Base-by-base conservation (phyloP, 1,139 yeast species). In the Yamadazyma diddensiae region DNA sequence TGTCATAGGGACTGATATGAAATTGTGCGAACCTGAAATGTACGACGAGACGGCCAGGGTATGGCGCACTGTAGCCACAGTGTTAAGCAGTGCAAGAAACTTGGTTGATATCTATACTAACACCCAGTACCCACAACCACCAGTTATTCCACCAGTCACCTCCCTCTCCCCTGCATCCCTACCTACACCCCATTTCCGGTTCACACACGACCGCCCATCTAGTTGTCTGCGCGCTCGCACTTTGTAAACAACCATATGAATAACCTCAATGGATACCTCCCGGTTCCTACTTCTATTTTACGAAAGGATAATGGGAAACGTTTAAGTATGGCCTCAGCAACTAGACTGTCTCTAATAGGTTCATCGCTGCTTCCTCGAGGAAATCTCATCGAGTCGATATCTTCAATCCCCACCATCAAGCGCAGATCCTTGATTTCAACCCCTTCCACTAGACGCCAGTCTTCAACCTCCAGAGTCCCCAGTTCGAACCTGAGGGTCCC, bases 251-350 rank as follows among this genome's bases (percentile, higher is more conserved):
- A 21, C 30, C 21, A 10, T 24, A 36, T 36, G 39, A 36, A 27
- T 21, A 36, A 37, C 29, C 21, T 28, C 15, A 38, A 36, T 25
- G 39, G 42, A 14, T 24, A 32, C 8, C 23, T 33, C n/a, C 38
- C 41, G 11, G 24, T 31, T 21, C 60, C 59, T 27, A 47, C 61
- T 27, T 52, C 60, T 34, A 43, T 57, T 26, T 49, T 57, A 46
- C 50, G 57, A 43, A 55, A 46, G 45, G 53, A 43, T 42, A 49
- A 49, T 29, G 59, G 62, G 21, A 61, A 60, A 38, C 44, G 65
- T 31, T 53, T 64, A 29, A 58, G 65, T 28, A 55, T 60, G 52
- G 65, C 62, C 5, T 52, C 64, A 8, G 66, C 68, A 21, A 53
- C 66, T 2, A 46, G 70, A 22, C 46, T 62, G 22, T 53, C 64